A percentile compares a stretch with the other conserved stretches of the same genome.
Evolutionary conservation across 306 rosid species (phyloP).

Genomic region (Prunus davidiana): DNA sequence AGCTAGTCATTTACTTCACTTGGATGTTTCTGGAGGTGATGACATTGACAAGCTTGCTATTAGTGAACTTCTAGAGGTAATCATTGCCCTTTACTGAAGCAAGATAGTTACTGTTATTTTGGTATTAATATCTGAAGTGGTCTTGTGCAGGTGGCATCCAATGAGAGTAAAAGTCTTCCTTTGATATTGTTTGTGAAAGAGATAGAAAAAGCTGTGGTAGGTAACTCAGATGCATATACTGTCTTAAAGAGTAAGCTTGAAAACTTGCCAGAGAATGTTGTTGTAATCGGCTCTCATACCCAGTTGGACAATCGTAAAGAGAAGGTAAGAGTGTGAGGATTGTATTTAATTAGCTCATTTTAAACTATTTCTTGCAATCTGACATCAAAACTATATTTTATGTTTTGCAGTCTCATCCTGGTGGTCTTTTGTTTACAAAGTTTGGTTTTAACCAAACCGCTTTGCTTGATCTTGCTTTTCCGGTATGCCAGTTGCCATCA

Average conservation of each 20-base stretch:
- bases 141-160: conserved; percentile 55
- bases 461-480: conserved; percentile 93
- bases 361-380: background rate
- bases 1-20: conserved; percentile 66
- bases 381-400: conserved; percentile 1
- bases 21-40: conserved; percentile 78
- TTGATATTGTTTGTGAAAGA: conserved; percentile 83
- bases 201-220: conserved; percentile 72
- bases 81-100: conserved; percentile 12
- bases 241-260: conserved; percentile 69
- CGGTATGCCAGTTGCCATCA: conserved; percentile 51
- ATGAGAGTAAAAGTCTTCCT: conserved; percentile 59
- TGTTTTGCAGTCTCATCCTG: conserved; percentile 67
- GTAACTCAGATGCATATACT: conserved; percentile 53
- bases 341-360: conserved; percentile 17
- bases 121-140: conserved; percentile 21
- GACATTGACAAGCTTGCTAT: conserved; percentile 75
- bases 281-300: conserved; percentile 82
- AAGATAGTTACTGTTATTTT: conserved; percentile 15
- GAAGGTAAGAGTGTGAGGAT: conserved; percentile 53
- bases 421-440: conserved; percentile 83
- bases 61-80: conserved; percentile 85
- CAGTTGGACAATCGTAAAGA: conserved; percentile 86
- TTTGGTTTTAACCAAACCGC: conserved; percentile 89
- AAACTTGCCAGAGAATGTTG: conserved; percentile 68